A percentile compares a stretch with the other conserved stretches of the same genome.
Conservation (phyloP, 345 rosid genomes). For the Melaleuca alternifolia region DNA sequence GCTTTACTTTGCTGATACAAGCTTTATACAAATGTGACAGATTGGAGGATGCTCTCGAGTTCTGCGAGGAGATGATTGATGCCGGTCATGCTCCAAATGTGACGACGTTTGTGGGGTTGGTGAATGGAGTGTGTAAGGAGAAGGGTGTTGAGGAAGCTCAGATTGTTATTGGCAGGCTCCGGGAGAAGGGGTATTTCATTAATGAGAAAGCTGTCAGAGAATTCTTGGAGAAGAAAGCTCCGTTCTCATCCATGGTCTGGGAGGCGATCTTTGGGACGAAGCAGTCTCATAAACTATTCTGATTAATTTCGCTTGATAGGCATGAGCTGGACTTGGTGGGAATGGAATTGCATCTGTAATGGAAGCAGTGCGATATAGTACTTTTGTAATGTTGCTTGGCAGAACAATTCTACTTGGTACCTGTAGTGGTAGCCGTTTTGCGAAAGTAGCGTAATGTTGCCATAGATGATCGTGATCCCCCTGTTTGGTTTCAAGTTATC, state of each 20-base stretch:
- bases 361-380: not conserved
- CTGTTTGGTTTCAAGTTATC: not conserved
- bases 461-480: not conserved
- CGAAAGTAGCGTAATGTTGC: not conserved
- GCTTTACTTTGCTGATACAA: slow-evolving; percentile 49
- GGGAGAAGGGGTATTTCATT: slow-evolving; percentile 53
- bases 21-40: slow-evolving; percentile 47
- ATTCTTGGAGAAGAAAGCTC: slow-evolving; percentile 64
- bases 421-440: not conserved
- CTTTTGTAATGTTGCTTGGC: not conserved
- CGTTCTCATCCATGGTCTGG: slow-evolving; percentile 51
- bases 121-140: slow-evolving; percentile 56
- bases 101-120: slow-evolving; percentile 74
- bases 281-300: slow-evolving; percentile 20
- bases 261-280: slow-evolving; percentile 68
- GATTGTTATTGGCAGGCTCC: slow-evolving; percentile 26
- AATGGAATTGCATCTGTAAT: not conserved
- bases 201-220: slow-evolving; percentile 63
- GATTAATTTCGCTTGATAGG: not conserved
- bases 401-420: not conserved
- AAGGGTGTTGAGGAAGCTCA: slow-evolving; percentile 55
- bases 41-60: slow-evolving; percentile 54
- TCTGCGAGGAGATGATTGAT: slow-evolving; percentile 67
- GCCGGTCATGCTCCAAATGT: slow-evolving; percentile 79
- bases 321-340: not conserved